Percentiles rank a stretch among this genome's conserved stretches.
These are phyloP conservation scores for Porphyra umbilicalis DNA, from an alignment of 31 red algal species.

Conservation along the genomic window DNA sequence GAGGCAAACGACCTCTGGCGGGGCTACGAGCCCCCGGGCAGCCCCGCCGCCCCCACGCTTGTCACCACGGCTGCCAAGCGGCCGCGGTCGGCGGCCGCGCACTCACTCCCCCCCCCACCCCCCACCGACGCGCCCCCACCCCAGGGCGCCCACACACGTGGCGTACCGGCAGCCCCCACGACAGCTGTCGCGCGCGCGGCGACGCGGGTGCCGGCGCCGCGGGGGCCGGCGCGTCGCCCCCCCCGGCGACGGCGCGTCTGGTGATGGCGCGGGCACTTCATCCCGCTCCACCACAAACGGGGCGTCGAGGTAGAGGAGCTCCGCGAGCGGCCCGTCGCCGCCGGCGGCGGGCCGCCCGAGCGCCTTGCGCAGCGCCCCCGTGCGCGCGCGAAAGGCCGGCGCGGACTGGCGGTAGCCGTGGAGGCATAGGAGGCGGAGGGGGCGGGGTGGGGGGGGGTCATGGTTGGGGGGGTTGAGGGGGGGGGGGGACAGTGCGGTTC, in stretches of 20 bases:
- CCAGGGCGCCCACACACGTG: too few relatives aligned
- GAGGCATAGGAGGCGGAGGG: slow-evolving; percentile 63
- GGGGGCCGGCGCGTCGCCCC: background rate
- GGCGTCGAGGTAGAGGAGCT: slow-evolving; percentile 54
- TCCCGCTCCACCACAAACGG: slow-evolving; percentile 35
- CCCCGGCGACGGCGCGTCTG: background rate
- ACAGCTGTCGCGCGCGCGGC: background rate
- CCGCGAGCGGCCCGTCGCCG: slow-evolving; percentile 8
- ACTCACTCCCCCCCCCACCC: too few relatives aligned
- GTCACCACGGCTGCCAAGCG: too few relatives aligned
- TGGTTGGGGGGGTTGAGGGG: background rate
- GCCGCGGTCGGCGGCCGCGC: too few relatives aligned
- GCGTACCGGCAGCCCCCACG: background rate
- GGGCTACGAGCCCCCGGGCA: too few relatives aligned
- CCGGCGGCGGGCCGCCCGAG: slow-evolving; percentile 22
- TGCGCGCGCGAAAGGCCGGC: slow-evolving; percentile 40
- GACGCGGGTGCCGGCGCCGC: background rate
- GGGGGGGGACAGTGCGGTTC: background rate
- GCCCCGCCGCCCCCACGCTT: too few relatives aligned
- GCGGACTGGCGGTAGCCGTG: slow-evolving; percentile 79
- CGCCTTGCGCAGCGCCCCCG: slow-evolving; percentile 60
- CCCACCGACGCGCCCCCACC: too few relatives aligned
- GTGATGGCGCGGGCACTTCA: background rate
- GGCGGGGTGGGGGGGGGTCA: slow-evolving; percentile 2
- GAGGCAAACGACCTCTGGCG: too few relatives aligned